Conservation (phyloP, 768 basidiomycete genomes). For the Agaricus subrufescens region DNA sequence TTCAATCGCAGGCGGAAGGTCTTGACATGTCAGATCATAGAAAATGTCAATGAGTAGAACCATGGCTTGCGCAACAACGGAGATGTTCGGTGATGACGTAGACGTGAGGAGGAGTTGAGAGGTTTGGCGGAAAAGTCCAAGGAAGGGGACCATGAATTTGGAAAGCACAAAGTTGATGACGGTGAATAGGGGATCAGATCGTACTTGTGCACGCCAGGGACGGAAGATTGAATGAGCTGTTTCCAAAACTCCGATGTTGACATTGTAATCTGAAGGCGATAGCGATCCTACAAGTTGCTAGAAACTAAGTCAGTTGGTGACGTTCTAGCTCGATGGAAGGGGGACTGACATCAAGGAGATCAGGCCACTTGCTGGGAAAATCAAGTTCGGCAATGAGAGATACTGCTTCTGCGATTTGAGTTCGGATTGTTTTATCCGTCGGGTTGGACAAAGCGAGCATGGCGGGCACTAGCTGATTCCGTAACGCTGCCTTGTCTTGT, state of each 20-base stretch:
- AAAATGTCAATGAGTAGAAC: slow-evolving; percentile 81
- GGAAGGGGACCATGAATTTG: slow-evolving; percentile 81
- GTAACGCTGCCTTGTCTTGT: slow-evolving; percentile 68
- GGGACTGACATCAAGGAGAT: slow-evolving; percentile 80
- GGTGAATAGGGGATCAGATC: slow-evolving; percentile 80
- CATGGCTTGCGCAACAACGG: slow-evolving; percentile 66
- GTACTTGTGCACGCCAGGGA: slow-evolving; percentile 88
- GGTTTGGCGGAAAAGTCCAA: slow-evolving; percentile 74
- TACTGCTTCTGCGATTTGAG: slow-evolving; percentile 91
- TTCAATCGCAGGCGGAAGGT: slow-evolving; percentile 91
- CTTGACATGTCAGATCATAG: slow-evolving; percentile 93
- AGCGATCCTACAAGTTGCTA: slow-evolving; percentile 89
- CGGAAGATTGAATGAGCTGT: slow-evolving; percentile 95
- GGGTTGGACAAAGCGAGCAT: slow-evolving; percentile 84
- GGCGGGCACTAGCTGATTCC: slow-evolving; percentile 77
- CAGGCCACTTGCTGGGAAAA: slow-evolving; percentile 86
- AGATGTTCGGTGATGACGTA: slow-evolving; percentile 35
- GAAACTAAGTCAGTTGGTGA: slow-evolving; percentile 1
- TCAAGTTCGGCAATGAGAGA: slow-evolving; percentile 88
- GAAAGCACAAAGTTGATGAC: slow-evolving; percentile 89
- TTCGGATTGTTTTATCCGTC: slow-evolving; percentile 65
- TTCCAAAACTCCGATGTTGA: slow-evolving; percentile 88
- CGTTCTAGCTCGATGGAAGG: not conserved
- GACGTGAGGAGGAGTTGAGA: slow-evolving; percentile 44
- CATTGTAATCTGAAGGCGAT: slow-evolving; percentile 72